Evolutionary conservation across 768 basidiomycete genomes (phyloP).

Genomic region (Imleria badia): DNA sequence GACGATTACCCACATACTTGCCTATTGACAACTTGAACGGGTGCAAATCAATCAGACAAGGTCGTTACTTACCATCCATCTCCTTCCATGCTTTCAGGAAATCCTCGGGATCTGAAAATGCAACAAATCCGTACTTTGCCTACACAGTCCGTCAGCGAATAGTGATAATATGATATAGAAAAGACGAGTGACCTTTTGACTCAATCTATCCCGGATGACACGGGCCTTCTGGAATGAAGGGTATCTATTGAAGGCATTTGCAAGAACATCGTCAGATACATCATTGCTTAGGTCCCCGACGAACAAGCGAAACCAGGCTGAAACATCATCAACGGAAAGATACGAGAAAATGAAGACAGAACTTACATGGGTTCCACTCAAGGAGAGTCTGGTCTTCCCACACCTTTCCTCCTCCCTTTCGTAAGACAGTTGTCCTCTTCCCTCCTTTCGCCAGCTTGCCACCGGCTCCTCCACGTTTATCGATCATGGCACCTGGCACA

Average conservation of each 20-base stretch:
- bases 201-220: constrained; percentile 91
- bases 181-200: constrained; percentile 72
- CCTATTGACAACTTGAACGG: constrained; percentile 44
- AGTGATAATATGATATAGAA: background rate
- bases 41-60: background rate
- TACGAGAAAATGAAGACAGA: background rate
- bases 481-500: constrained; percentile 88
- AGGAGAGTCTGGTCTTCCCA: constrained; percentile 98
- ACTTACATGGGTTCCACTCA: constrained; percentile 96
- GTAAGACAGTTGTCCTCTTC: constrained; percentile 88
- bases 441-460: constrained; percentile 87
- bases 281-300: constrained; percentile 98
- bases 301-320: constrained; percentile 97
- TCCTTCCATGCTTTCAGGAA: constrained; percentile 99
- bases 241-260: constrained; percentile 93
- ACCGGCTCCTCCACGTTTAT: constrained; percentile 82
- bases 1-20: constrained; percentile 97
- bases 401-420: constrained; percentile 93
- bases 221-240: constrained; percentile 92
- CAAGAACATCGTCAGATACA: constrained; percentile 91
- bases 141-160: constrained; percentile 30
- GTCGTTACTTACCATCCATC: constrained; percentile 80
- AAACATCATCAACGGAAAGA: constrained; percentile 5
- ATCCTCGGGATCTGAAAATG: constrained; percentile 97
- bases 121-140: constrained; percentile 97